Evolutionary conservation across 2,329 filamentous ascomycete species (phyloP), one percentile per base, ranked within the genome.

Genomic region (Canariomyces notabilis): DNA sequence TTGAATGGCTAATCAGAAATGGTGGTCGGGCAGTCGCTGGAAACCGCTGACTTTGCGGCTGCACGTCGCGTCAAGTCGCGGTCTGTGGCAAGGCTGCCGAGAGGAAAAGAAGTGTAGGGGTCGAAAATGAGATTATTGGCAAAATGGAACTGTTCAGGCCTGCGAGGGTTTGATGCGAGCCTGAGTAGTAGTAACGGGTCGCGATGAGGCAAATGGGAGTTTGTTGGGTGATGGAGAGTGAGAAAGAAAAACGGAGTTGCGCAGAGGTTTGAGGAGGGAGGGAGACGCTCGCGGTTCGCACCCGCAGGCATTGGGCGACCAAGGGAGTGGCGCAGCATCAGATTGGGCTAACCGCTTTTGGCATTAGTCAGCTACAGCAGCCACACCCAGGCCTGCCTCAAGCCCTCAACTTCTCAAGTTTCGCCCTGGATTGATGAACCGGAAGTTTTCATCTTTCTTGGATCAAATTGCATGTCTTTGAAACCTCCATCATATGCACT

Each of bases 91-190:
- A 32, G 38, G 23, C n/a, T n/a, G 31, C 44, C 44, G 42, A 37
- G 15, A 9, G 31, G 6, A 31, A 20, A 37, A 39, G 20, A 36
- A 23, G 31, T 23, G 40, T 2, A 11, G 36, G 16, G 11, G 22
- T 31, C 15, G 22, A 38, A 26, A 11, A 33, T 40, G 15, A n/a
- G 14, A 6, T 22, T 34, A 18, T 15, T 21, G 31, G 26, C 18
- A 29, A n/a, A 46, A 36, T 19, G 22, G 22, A 49, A 31, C 26
- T 9, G 21, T 37, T 37, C 41, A 53, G 61, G 59, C 59, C 52
- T 49, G 49, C 59, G 59, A 65, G 62, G 19, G 61, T 62, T 64
- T 61, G 61, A 54, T 65, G 61, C 59, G 60, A 55, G 55, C 61
- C 56, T 45, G 45, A 42, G 47, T 48, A 43, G 54, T 54, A 55